Percentiles rank a stretch among this genome's conserved stretches.
Evolutionary conservation across 371 early-diverging fungal genomes (phyloP).

Genomic region (Rhizopus delemar): DNA sequence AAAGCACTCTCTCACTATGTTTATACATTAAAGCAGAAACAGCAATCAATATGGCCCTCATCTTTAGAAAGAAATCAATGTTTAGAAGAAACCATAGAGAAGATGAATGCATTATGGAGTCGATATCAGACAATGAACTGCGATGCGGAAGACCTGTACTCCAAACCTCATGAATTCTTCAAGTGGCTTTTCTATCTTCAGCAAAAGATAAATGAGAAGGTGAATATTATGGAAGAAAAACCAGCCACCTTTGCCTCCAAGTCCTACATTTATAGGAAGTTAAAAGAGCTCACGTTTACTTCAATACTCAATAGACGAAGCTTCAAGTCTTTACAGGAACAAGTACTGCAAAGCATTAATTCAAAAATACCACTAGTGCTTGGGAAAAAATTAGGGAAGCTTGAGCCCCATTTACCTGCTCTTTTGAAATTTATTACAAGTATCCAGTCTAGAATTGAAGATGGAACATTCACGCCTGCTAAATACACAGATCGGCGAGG

Average conservation of each 20-base stretch:
- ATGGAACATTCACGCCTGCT: neutral
- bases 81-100: too few relatives aligned
- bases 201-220: too few relatives aligned
- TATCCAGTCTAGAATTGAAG: neutral
- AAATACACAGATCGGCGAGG: slow-evolving; percentile 2
- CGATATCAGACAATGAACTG: too few relatives aligned
- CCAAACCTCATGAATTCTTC: too few relatives aligned
- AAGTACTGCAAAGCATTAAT: neutral
- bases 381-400: neutral
- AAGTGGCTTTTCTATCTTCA: too few relatives aligned
- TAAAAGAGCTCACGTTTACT: neutral
- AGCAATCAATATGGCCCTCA: too few relatives aligned
- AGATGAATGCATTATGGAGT: too few relatives aligned
- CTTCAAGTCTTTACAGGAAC: slow-evolving; percentile 1
- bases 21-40: too few relatives aligned
- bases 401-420: neutral
- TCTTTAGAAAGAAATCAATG: too few relatives aligned
- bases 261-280: neutral
- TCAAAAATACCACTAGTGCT: neutral
- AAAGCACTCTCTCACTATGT: too few relatives aligned
- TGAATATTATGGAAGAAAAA: neutral
- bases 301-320: slow-evolving; percentile 1
- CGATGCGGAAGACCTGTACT: too few relatives aligned
- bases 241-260: slow-evolving; percentile 1
- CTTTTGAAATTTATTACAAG: neutral